Conservation (phyloP, 148 eudicot species). For the Rhododendron ovatum region DNA sequence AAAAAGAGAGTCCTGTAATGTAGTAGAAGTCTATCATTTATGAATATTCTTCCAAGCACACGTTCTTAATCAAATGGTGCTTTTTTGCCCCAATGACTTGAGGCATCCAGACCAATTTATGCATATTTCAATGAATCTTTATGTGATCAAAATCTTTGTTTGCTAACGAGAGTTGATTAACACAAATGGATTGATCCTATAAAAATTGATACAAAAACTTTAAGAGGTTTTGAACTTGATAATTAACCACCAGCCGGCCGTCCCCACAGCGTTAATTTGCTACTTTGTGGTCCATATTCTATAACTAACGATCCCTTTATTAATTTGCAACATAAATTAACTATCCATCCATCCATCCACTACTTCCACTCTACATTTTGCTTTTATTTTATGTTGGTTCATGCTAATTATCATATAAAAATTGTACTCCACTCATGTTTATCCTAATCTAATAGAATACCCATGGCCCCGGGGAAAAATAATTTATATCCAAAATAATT, state of each 20-base stretch:
- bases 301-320: neutral
- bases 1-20: too few species aligned
- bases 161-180: too few species aligned
- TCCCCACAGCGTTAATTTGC: neutral
- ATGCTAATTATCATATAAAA: neutral
- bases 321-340: neutral
- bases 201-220: too few species aligned
- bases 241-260: neutral
- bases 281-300: neutral
- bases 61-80: too few species aligned
- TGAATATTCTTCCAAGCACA: too few species aligned
- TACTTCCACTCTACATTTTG: neutral
- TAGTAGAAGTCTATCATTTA: too few species aligned
- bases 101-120: too few species aligned
- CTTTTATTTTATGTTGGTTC: neutral
- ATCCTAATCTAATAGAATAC: neutral
- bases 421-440: neutral
- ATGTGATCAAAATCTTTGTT: too few species aligned
- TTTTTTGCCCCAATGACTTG: too few species aligned
- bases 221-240: too few species aligned
- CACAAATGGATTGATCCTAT: too few species aligned
- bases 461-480: neutral
- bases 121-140: too few species aligned
- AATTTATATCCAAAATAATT: neutral
- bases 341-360: neutral